Percentiles rank a stretch among this genome's conserved stretches.
Conservation (phyloP, 2,329 filamentous ascomycete genomes). For the Dactylellina haptotyla region DNA sequence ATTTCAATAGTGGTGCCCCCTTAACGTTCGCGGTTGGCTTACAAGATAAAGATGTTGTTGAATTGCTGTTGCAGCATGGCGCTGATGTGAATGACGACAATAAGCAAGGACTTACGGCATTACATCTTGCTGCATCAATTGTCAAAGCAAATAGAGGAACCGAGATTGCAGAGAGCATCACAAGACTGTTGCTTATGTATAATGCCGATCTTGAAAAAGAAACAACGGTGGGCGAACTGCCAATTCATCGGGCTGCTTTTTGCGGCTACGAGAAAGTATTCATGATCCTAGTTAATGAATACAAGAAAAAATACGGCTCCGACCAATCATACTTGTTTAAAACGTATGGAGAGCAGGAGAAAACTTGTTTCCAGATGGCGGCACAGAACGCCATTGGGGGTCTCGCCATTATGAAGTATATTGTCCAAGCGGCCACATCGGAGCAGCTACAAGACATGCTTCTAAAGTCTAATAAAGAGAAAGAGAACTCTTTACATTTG, state of each 20-base stretch:
- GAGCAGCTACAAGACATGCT: conserved; percentile 41
- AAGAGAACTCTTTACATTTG: conserved; percentile 54
- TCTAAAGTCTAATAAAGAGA: background rate
- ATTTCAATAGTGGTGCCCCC: conserved; percentile 41
- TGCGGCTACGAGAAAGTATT: conserved; percentile 43
- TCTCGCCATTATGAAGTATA: conserved; percentile 33
- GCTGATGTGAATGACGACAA: conserved; percentile 53
- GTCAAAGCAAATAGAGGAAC: conserved; percentile 17
- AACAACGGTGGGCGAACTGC: conserved; percentile 20
- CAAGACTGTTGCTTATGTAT: conserved; percentile 34
- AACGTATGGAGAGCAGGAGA: conserved; percentile 8
- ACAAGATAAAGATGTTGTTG: conserved; percentile 53
- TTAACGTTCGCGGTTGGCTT: conserved; percentile 48
- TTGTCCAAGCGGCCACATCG: conserved; percentile 28
- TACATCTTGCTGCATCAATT: conserved; percentile 28
- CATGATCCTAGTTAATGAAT: conserved; percentile 37
- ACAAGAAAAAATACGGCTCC: conserved; percentile 39
- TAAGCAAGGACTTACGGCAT: conserved; percentile 31
- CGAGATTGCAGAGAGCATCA: conserved; percentile 32
- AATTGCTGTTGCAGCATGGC: conserved; percentile 53
- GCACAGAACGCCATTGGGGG: conserved; percentile 24
- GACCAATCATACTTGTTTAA: conserved; percentile 32
- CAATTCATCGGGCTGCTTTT: conserved; percentile 22
- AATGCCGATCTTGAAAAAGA: conserved; percentile 35
- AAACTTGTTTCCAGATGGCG: conserved; percentile 16